Percentiles rank a stretch among this genome's conserved stretches.
phyloP scores from a whole-genome alignment of 2,329 filamentous ascomycete species.

The Colletotrichum zoysiae region DNA sequence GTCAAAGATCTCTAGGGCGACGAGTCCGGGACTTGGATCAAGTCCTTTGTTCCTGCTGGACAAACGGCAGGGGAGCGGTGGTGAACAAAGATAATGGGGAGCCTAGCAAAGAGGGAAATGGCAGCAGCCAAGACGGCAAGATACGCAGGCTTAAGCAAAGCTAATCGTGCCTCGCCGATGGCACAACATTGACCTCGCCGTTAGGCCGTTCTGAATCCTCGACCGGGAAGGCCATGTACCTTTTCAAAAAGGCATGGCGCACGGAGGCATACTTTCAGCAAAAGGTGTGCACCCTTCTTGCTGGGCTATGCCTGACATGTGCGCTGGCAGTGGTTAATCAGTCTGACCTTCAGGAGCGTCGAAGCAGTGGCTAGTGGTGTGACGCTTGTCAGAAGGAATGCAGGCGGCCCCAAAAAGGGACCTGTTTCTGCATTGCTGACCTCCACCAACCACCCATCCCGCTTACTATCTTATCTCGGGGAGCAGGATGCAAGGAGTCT shows the following conservation, averaged over 20 bases:
- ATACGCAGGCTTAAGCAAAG: slow-evolving; percentile 35
- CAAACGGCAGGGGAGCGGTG: slow-evolving; percentile 20
- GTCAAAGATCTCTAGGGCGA: neutral
- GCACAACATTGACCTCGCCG: slow-evolving; percentile 40
- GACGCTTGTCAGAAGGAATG: slow-evolving; percentile 37
- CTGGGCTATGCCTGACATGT: slow-evolving; percentile 40
- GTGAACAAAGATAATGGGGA: slow-evolving; percentile 22
- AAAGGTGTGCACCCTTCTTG: slow-evolving; percentile 30
- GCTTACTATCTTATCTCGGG: neutral
- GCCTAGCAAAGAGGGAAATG: slow-evolving; percentile 22
- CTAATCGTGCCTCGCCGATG: slow-evolving; percentile 41
- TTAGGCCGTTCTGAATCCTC: slow-evolving; percentile 29
- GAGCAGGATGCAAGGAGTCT: slow-evolving; percentile 8
- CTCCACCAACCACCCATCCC: slow-evolving; percentile 16
- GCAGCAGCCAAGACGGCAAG: slow-evolving; percentile 16
- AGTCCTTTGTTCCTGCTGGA: slow-evolving; percentile 26
- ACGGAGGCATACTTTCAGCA: slow-evolving; percentile 36
- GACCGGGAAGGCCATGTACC: slow-evolving; percentile 31
- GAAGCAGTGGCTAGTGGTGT: slow-evolving; percentile 33
- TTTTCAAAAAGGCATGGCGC: slow-evolving; percentile 25
- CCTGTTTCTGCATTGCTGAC: slow-evolving; percentile 35
- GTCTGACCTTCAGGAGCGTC: slow-evolving; percentile 28
- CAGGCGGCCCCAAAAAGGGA: slow-evolving; percentile 18
- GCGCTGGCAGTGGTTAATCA: slow-evolving; percentile 31
- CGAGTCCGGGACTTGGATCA: slow-evolving; percentile 10